phyloP scores from a whole-genome alignment of 495 filamentous ascomycete genomes.

The Daldinia grandis region DNA sequence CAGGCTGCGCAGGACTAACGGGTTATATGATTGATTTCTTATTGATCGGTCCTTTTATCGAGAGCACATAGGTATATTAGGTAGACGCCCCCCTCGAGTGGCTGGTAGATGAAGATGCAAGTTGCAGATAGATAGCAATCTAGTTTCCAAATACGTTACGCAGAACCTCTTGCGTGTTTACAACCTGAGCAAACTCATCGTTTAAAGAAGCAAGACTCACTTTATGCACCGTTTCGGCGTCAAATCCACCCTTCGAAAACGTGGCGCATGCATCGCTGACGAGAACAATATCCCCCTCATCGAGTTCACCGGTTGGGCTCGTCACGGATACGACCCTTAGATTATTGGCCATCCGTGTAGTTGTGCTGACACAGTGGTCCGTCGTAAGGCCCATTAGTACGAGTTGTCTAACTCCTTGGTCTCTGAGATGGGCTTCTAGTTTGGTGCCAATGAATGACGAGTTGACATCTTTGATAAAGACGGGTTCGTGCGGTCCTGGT shows the following conservation, averaged over 20 bases:
- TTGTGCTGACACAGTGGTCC: conserved; percentile 62
- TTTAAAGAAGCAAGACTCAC: conserved; percentile 58
- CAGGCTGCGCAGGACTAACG: too few relatives aligned
- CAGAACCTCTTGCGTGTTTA: neutral
- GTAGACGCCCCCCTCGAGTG: neutral
- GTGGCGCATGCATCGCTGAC: conserved; percentile 48
- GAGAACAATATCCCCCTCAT: conserved; percentile 49
- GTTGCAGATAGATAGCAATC: neutral
- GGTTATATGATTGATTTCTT: too few relatives aligned
- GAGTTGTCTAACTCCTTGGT: conserved; percentile 50
- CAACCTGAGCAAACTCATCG: conserved; percentile 19
- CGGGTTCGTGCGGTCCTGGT: conserved; percentile 52
- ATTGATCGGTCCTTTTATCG: too few relatives aligned
- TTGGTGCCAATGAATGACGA: conserved; percentile 59
- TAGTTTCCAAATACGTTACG: neutral
- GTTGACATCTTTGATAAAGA: conserved; percentile 59
- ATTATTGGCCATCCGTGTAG: conserved; percentile 60
- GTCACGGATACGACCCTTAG: conserved; percentile 51
- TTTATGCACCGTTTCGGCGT: conserved; percentile 57
- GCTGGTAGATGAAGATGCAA: neutral
- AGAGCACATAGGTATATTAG: neutral
- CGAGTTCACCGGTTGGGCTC: conserved; percentile 42
- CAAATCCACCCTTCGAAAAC: conserved; percentile 54
- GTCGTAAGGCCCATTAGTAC: conserved; percentile 55
- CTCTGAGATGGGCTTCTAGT: conserved; percentile 51